Evolutionary conservation across 2,329 filamentous ascomycete species (phyloP), one percentile per base, ranked within the genome.

Genomic region (Pezicula rhizophila): DNA sequence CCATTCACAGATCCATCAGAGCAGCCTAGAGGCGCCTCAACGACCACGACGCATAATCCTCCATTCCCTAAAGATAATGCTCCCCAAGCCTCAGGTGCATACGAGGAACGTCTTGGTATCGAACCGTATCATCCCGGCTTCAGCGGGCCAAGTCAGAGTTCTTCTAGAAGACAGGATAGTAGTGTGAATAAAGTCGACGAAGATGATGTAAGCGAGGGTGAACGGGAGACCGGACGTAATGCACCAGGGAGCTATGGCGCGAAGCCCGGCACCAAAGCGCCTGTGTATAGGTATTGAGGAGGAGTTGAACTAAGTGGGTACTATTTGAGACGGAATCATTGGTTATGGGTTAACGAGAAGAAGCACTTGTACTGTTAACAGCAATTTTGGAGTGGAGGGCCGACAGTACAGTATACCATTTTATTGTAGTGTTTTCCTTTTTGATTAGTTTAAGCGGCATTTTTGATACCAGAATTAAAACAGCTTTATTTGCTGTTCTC

Each of bases 91-190:
- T 57, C 57, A 15, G 55, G 57, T 7, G 57, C 62, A 39, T 65
- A 63, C 39, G 57, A 62, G 35, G 62, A 63, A 28, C 47, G 48
- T 8, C 38, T 60, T 12, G 62, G 58, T 14, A 52, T 63, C 34
- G 63, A 66, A 45, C 63, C 63, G n/a, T 66, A 64, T 45, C 63
- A 66, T 47, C 63, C 63, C 7, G 63, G 61, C 5, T 66, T 65
- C 26, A 51, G 52, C 35, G 28, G 28, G 28, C 54, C 59, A 33
- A 60, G 57, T 8, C 51, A 54, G 41, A 60, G 59, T 40, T 60
- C 59, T 48, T 42, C 53, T 7, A 57, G 51, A 8, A 57, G 60
- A 48, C 58, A 63, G 23, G 56, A 62, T 35, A 60, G 57, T 46
- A 47, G 52, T 3, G 43, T 51, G 7, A 53, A 46, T 2, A 56